These are phyloP conservation scores for Leonotis leonurus DNA, from an alignment of 257 asterid species.

Conservation along the genomic window DNA sequence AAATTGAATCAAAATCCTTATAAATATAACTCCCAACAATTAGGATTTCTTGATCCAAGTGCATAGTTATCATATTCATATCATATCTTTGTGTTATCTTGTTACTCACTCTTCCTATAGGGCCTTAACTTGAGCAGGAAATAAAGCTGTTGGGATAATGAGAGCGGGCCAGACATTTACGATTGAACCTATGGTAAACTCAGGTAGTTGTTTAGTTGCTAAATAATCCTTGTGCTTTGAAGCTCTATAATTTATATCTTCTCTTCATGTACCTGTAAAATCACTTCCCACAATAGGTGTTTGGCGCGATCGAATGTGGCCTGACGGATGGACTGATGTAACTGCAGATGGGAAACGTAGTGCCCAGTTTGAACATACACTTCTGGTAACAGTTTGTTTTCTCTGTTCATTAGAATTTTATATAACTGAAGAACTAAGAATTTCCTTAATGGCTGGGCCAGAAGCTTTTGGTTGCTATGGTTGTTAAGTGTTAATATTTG, in stretches of 20 bases:
- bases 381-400: conserved; percentile 35
- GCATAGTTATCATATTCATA: neutral
- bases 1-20: too few species aligned
- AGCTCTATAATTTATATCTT: neutral
- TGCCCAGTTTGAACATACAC: conserved; percentile 94
- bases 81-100: neutral
- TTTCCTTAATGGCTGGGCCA: neutral
- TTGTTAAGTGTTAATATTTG: neutral
- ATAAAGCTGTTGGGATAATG: conserved; percentile 95
- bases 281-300: conserved; percentile 37
- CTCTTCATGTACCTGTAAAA: neutral
- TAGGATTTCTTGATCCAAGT: neutral
- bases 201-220: conserved; percentile 37
- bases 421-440: neutral
- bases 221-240: neutral
- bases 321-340: conserved; percentile 97
- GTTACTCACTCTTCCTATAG: neutral
- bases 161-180: conserved; percentile 95
- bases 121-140: conserved; percentile 72
- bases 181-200: conserved; percentile 92
- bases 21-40: too few species aligned
- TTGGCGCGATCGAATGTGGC: conserved; percentile 98
- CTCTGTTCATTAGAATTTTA: neutral
- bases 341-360: conserved; percentile 95
- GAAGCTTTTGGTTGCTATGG: too few species aligned